A percentile compares a stretch with the other conserved stretches of the same genome.
These are phyloP conservation scores for Penicillium hordei DNA, from an alignment of 2,329 filamentous ascomycete species.

Conservation along the genomic window DNA sequence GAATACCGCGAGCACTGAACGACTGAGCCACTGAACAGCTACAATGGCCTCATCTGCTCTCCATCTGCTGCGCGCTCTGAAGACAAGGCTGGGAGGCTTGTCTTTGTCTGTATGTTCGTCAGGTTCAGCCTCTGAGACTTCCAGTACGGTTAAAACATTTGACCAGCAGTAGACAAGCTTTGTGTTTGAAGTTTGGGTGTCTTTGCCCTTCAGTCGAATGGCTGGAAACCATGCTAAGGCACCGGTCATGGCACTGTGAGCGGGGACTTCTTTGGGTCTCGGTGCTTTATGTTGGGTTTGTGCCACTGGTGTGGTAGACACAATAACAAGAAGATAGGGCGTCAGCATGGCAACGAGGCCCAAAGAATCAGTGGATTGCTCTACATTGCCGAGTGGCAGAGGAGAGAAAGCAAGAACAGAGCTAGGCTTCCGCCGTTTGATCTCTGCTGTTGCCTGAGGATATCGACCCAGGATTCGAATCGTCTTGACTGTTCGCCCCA, in stretches of 20 bases:
- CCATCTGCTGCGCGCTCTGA: slow-evolving; percentile 83
- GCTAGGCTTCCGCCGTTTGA: slow-evolving; percentile 80
- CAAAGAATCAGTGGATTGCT: slow-evolving; percentile 81
- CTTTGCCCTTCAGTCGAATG: slow-evolving; percentile 80
- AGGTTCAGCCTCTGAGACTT: slow-evolving; percentile 70
- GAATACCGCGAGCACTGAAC: slow-evolving; percentile 85
- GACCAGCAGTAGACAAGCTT: slow-evolving; percentile 99
- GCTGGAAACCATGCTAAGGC: slow-evolving; percentile 97
- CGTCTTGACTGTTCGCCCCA: slow-evolving; percentile 83
- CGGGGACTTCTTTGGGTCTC: slow-evolving; percentile 83
- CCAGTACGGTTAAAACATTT: slow-evolving; percentile 90
- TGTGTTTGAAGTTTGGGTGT: slow-evolving; percentile 64
- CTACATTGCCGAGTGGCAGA: slow-evolving; percentile 88
- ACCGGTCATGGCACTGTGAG: slow-evolving; percentile 88
- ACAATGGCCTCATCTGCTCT: slow-evolving; percentile 93
- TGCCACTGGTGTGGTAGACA: slow-evolving; percentile 93
- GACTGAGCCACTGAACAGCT: slow-evolving; percentile 92
- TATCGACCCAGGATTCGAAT: slow-evolving; percentile 90
- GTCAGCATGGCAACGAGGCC: slow-evolving; percentile 94
- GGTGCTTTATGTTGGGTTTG: slow-evolving; percentile 95
- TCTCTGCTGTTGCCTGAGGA: slow-evolving; percentile 63
- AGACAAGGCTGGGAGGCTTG: slow-evolving; percentile 74
- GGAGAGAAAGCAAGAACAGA: slow-evolving; percentile 91
- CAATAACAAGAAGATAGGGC: slow-evolving; percentile 91
- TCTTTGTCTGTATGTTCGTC: slow-evolving; percentile 64